Percentiles rank a stretch among this genome's conserved stretches.
phyloP scores from a whole-genome alignment of 2,329 filamentous ascomycete genomes.

The Hymenoscyphus fructigenus region DNA sequence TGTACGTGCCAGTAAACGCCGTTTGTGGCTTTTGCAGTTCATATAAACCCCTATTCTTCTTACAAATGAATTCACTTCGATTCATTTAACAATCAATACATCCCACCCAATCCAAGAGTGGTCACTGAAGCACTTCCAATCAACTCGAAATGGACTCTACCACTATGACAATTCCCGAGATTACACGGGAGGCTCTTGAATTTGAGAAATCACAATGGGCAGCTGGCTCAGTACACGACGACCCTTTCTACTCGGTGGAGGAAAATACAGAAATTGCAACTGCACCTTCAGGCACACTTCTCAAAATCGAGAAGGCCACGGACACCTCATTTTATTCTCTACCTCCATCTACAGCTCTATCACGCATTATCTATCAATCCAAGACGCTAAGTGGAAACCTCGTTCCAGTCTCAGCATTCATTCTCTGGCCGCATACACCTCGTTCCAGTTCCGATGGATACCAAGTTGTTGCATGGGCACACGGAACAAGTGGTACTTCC shows the following conservation, averaged over 20 bases:
- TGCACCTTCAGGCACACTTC: not conserved
- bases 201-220: slow-evolving; percentile 1
- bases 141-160: not conserved
- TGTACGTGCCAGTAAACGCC: too few species aligned
- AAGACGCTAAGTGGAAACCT: slow-evolving; percentile 5
- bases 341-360: slow-evolving; percentile 8
- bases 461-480: slow-evolving; percentile 26
- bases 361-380: slow-evolving; percentile 11
- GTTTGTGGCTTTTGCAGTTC: too few species aligned
- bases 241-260: slow-evolving; percentile 5
- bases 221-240: not conserved
- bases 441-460: slow-evolving; percentile 2
- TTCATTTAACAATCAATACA: not conserved
- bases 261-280: not conserved
- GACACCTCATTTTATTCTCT: slow-evolving; percentile 4
- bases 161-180: not conserved
- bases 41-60: not conserved
- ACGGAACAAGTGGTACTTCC: slow-evolving; percentile 46
- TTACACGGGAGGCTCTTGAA: not conserved
- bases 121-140: not conserved
- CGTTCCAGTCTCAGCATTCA: slow-evolving; percentile 9
- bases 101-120: not conserved
- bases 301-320: slow-evolving; percentile 5
- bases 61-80: not conserved
- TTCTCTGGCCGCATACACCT: slow-evolving; percentile 10